A percentile compares a stretch with the other conserved stretches of the same genome.
Conservation (phyloP, 805 yeast genomes). For the Metschnikowia cubensis region DNA sequence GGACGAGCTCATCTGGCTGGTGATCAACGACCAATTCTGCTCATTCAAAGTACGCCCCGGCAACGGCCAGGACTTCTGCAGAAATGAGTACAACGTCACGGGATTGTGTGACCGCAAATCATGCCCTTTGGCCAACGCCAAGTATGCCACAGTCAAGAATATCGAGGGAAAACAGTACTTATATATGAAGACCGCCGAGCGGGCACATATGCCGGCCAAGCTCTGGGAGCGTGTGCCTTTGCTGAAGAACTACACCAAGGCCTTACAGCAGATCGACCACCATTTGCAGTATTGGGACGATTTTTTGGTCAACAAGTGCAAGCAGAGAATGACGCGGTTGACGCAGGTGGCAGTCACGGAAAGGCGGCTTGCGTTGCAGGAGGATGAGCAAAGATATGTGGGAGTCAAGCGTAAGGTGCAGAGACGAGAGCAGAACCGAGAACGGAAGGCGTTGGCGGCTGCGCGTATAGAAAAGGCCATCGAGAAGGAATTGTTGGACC, state of each 20-base stretch:
- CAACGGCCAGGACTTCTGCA: constrained; percentile 86
- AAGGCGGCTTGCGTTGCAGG: constrained; percentile 84
- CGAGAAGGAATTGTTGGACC: constrained; percentile 89
- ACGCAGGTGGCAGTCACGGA: constrained; percentile 95
- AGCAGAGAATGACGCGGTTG: constrained; percentile 89
- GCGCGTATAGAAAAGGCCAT: constrained; percentile 96
- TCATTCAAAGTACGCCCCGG: constrained; percentile 89
- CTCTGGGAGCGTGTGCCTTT: constrained; percentile 93
- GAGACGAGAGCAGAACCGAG: constrained; percentile 91
- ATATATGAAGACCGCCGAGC: constrained; percentile 96
- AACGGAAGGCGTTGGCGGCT: constrained; percentile 93
- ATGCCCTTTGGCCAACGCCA: constrained; percentile 93
- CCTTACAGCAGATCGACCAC: constrained; percentile 83
- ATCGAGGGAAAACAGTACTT: constrained; percentile 75
- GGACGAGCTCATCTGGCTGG: constrained; percentile 94
- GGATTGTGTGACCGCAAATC: constrained; percentile 92
- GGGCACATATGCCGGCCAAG: constrained; percentile 92
- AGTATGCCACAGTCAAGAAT: constrained; percentile 82
- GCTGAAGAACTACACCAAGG: constrained; percentile 83
- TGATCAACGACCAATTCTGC: constrained; percentile 92
- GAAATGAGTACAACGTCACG: constrained; percentile 93
- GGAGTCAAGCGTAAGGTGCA: constrained; percentile 92
- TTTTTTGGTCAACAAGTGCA: constrained; percentile 86
- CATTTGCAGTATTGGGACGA: constrained; percentile 91
- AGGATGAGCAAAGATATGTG: constrained; percentile 89